Evolutionary conservation across 805 yeast genomes (phyloP), one percentile per base, ranked within the genome.

Genomic region (Hanseniaspora valbyensis): DNA sequence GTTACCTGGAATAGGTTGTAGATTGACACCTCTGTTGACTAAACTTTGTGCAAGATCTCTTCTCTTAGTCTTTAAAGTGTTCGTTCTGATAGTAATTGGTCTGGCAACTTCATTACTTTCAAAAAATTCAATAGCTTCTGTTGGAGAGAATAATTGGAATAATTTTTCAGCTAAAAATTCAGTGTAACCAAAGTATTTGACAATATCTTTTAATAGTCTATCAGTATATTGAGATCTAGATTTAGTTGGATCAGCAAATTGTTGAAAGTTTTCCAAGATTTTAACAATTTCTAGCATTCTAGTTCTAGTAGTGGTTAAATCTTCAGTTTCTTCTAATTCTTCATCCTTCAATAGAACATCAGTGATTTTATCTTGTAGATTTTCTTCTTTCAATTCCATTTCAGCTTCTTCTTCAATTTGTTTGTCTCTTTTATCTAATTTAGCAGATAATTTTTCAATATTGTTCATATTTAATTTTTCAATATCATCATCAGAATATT

Each of bases 71-170:
- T 83, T 85, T 56, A 92, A 73, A 16, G 98, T 92, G 67, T 92
- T 92, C n/a, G 98, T 89, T 73, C 99, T 83, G 59, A 92, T 89
- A 19, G 97, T 92, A 52, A 92, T 75, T 44, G 99, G 99, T 66
- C 99, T 78, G 29, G 95, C 83, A 52, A 90, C 85, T 70, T 92
- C 99, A 68, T 92, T 92, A 32, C 98, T 97, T 71, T 92, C 99
- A 59, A 92, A 92, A 63, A 92, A 92, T 67, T 92, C 99, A 75
- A 92, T 77, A 13, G 98, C 97, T 71, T 92, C 99, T 10, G 92
- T 75, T 36, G 97, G 96, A 18, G 94, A 78, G 64, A 92, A 92
- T 54, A 92, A 72, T 59, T 89, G 79, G 72, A 89, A 92, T 53
- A 90, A 74, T 68, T 92, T 90, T 64, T 89, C 96, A 32, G 98